Evolutionary conservation across 257 asterid species (phyloP), one percentile per base, ranked within the genome.

Genomic region (Ehretia macrophylla): DNA sequence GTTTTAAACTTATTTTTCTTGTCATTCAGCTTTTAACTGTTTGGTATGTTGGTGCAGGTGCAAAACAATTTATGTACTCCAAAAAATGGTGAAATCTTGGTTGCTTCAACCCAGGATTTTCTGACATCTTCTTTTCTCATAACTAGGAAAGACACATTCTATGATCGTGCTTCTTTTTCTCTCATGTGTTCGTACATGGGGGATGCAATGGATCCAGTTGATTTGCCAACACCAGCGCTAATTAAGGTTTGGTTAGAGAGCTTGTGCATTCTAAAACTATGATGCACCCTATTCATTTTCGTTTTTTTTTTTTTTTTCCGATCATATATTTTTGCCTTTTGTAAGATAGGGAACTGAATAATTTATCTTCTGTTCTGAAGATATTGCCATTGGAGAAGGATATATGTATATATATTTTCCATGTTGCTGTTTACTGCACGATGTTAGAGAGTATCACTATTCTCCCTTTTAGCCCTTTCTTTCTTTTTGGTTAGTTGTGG

Each of bases 31-130:
- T 49, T 56, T 63, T 32, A 56, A 49, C 46, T 65, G 46, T 50
- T 58, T 60, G 52, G 74, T 59, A 60, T 63, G 47, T 53, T 76
- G 51, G 52, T 88, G 85, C 87, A 92, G 99, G 99, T 92, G 68
- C 99, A 92, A 72, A 88, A 88, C 81, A 92, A 92, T 75, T 83
- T 92, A 62, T 92, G 99, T 81, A 92, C 99, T 64, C 99, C 99
- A 19, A 92, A 92, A 75, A 92, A 83, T 77, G 99, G 99, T 52
- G 97, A 92, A 77, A 86, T 92, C 65, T 86, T 92, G 96, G 99
- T 92, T 69, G 99, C 99, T 65, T 92, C 99, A 12, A 92, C 99
- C 8, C 99, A 92, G 57, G 99, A 92, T 79, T 92, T 92, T 80
- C 73, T 92, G 52, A 92, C 99, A n/a, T 84, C 99, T 37, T 92